A percentile compares a stretch with the other conserved stretches of the same genome.
Evolutionary conservation across 345 rosid genomes (phyloP).

Genomic region (Theobroma cacao): DNA sequence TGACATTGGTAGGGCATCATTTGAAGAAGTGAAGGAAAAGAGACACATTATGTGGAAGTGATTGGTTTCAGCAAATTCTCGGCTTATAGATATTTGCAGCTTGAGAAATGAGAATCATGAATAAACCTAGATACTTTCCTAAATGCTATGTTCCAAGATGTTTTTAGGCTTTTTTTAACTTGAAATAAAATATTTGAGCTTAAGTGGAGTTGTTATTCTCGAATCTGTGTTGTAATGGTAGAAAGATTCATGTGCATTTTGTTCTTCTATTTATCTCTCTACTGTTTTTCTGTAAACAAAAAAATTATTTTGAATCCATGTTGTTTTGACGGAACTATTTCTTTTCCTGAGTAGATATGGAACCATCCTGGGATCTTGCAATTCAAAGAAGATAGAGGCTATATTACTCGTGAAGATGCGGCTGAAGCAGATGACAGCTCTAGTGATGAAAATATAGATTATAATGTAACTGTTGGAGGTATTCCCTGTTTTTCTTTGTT

Average conservation of each 20-base stretch:
- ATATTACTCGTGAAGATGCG: slow-evolving; percentile 60
- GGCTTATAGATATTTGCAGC: too few relatives aligned
- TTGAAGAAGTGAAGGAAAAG: neutral
- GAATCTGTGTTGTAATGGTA: neutral
- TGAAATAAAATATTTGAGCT: neutral
- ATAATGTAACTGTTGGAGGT: slow-evolving; percentile 76
- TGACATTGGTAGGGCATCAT: neutral
- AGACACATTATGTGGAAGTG: neutral
- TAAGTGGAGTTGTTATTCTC: neutral
- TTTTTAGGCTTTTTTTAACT: too few relatives aligned
- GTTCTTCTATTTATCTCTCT: neutral
- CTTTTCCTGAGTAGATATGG: slow-evolving; percentile 67
- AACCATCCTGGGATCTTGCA: slow-evolving; percentile 99
- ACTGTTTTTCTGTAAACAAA: neutral
- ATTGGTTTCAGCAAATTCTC: neutral
- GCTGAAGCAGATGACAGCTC: slow-evolving; percentile 86
- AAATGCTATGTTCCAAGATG: too few relatives aligned
- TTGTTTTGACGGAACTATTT: slow-evolving; percentile 12
- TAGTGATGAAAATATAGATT: slow-evolving; percentile 91
- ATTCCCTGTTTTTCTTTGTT: slow-evolving; percentile 18
- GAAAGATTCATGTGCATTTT: neutral
- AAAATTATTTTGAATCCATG: neutral
- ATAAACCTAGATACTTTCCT: too few relatives aligned
- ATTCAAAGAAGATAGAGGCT: slow-evolving; percentile 71
- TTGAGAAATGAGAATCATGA: too few relatives aligned